A percentile compares a stretch with the other conserved stretches of the same genome.
Evolutionary conservation across 768 basidiomycete genomes (phyloP).

Genomic region (Hericium erinaceus): DNA sequence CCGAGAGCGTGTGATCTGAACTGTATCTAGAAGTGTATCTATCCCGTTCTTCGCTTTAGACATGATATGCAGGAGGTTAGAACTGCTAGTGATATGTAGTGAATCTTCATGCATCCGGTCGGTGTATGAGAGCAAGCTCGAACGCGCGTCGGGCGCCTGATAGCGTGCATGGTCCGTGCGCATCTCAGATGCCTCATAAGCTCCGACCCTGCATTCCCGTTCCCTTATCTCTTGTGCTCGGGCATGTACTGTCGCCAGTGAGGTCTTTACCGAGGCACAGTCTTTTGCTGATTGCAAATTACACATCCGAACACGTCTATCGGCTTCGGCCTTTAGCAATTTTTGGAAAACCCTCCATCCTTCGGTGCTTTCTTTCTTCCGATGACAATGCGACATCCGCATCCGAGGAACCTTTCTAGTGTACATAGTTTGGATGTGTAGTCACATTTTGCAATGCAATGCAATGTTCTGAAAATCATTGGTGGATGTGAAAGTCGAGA

Average conservation of each 20-base stretch:
- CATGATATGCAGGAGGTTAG: no score
- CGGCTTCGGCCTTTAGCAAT: conserved; percentile 84
- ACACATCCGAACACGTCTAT: conserved; percentile 93
- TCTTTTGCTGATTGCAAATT: conserved; percentile 97
- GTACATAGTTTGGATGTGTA: background rate
- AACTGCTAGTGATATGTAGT: background rate
- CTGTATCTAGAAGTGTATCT: background rate
- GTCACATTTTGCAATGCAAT: background rate
- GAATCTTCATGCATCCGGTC: background rate
- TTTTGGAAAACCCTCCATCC: conserved; percentile 47
- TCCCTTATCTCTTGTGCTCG: conserved; percentile 65
- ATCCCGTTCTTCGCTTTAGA: background rate
- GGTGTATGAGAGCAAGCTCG: background rate
- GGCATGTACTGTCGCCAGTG: conserved; percentile 93
- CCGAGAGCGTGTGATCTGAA: background rate
- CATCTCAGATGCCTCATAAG: conserved; percentile 24
- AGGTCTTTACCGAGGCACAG: conserved; percentile 93
- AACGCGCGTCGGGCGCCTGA: background rate
- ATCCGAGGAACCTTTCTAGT: background rate
- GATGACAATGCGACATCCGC: conserved; percentile 1
- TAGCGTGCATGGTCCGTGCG: background rate
- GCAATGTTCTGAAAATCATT: background rate
- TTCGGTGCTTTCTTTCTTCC: background rate
- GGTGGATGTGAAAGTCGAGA: no score
- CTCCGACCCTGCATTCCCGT: background rate